Conservation (phyloP, 1,284 basidiomycete genomes). For the Stereum hirsutum region DNA sequence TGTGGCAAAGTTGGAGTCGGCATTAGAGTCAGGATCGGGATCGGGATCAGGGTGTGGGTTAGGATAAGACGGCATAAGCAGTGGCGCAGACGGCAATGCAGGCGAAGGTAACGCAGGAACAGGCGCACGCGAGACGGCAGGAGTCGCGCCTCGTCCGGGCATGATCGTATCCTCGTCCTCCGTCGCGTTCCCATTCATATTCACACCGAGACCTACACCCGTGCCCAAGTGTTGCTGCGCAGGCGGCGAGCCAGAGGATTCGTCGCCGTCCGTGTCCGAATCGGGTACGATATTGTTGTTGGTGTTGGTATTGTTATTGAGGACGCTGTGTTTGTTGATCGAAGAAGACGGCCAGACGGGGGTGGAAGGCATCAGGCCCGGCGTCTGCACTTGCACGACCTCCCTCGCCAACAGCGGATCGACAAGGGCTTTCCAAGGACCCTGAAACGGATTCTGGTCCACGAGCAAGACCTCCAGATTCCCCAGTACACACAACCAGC, state of each 20-base stretch:
- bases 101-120: slow-evolving; percentile 42
- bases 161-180: slow-evolving; percentile 72
- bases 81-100: slow-evolving; percentile 11
- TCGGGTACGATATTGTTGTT: too few relatives aligned
- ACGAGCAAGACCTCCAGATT: slow-evolving; percentile 82
- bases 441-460: slow-evolving; percentile 90
- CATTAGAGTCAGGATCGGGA: too few relatives aligned
- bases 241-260: slow-evolving; percentile 35
- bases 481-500: slow-evolving; percentile 85
- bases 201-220: too few relatives aligned
- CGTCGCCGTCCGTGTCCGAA: slow-evolving; percentile 45
- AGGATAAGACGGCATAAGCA: slow-evolving; percentile 11
- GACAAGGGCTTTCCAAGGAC: slow-evolving; percentile 84
- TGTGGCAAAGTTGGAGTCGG: too few relatives aligned
- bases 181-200: slow-evolving; percentile 10
- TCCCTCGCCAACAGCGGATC: slow-evolving; percentile 65
- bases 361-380: slow-evolving; percentile 58
- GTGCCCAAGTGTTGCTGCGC: too few relatives aligned
- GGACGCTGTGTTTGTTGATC: slow-evolving; percentile 24
- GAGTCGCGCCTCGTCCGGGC: slow-evolving; percentile 46
- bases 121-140: slow-evolving; percentile 41
- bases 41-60: too few relatives aligned
- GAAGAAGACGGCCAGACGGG: slow-evolving; percentile 48
- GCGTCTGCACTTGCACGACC: slow-evolving; percentile 42
- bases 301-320: too few relatives aligned